A percentile compares a stretch with the other conserved stretches of the same genome.
These are phyloP conservation scores for Kwoniella mangroviensis DNA, from an alignment of 768 basidiomycete genomes.

Conservation along the genomic window DNA sequence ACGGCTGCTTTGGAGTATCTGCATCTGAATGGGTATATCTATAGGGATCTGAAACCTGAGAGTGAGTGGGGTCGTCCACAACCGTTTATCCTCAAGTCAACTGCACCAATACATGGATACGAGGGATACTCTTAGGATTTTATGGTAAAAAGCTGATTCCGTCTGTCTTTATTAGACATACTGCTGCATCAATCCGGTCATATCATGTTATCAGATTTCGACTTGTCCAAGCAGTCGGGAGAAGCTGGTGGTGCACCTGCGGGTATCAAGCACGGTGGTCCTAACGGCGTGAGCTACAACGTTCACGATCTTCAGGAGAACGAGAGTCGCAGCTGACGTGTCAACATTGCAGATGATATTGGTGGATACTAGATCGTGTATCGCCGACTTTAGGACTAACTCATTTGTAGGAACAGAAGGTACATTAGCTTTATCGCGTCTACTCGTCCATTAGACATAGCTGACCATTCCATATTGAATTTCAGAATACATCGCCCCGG, in stretches of 20 bases:
- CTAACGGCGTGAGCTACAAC: conserved; percentile 73
- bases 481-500: conserved; percentile 97
- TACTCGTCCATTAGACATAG: neutral
- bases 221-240: conserved; percentile 92
- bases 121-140: too few species aligned
- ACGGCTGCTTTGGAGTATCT: conserved; percentile 96
- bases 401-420: conserved; percentile 99
- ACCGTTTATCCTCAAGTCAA: too few species aligned
- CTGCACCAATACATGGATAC: too few species aligned
- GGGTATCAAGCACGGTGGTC: conserved; percentile 79
- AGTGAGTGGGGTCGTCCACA: conserved; percentile 66
- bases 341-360: conserved; percentile 71
- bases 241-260: conserved; percentile 84
- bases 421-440: conserved; percentile 56
- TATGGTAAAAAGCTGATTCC: neutral
- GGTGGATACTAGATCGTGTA: conserved; percentile 96
- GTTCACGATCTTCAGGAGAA: neutral
- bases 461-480: neutral
- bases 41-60: conserved; percentile 98
- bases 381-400: conserved; percentile 96
- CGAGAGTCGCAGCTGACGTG: conserved; percentile 18
- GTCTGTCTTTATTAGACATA: conserved; percentile 69
- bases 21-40: conserved; percentile 99
- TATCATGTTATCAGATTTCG: conserved; percentile 99
- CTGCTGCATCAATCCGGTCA: conserved; percentile 96